phyloP scores from a whole-genome alignment of 441 rosid genomes.

The Pelargonium myrrhifolium region DNA sequence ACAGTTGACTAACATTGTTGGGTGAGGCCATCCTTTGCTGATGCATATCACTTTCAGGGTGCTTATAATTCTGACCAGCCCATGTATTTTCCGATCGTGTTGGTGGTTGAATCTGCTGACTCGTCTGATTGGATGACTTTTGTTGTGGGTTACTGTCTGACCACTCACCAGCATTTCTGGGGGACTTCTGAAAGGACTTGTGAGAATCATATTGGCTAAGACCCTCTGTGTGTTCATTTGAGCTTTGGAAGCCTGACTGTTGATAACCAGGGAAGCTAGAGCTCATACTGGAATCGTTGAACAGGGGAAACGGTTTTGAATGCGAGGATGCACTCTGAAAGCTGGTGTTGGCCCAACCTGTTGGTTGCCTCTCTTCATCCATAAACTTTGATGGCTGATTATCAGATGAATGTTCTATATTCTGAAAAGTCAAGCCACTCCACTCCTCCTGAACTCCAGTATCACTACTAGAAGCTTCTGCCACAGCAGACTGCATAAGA shows the following conservation, averaged over 20 bases:
- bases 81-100: conserved; percentile 29
- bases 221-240: conserved; percentile 29
- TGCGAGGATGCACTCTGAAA: conserved; percentile 32
- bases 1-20: conserved; percentile 11
- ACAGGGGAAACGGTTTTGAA: conserved; percentile 24
- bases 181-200: conserved; percentile 33
- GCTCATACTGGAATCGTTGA: conserved; percentile 24
- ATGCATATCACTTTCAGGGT: conserved; percentile 15
- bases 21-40: conserved; percentile 15
- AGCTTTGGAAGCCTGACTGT: conserved; percentile 29
- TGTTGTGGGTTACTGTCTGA: conserved; percentile 35
- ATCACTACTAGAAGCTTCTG: conserved; percentile 57
- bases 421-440: conserved; percentile 54
- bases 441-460: conserved; percentile 51
- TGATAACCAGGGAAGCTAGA: conserved; percentile 44
- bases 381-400: conserved; percentile 37
- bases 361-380: conserved; percentile 37
- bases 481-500: conserved; percentile 57
- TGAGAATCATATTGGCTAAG: conserved; percentile 27
- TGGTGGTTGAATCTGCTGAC: conserved; percentile 28
- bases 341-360: conserved; percentile 35
- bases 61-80: conserved; percentile 27
- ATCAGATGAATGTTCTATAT: conserved; percentile 36
- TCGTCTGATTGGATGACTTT: conserved; percentile 26
- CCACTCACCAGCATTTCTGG: conserved; percentile 31